Evolutionary conservation across 192 early-diverging fungal species (phyloP), one percentile per base, ranked within the genome.

Genomic region (Backusella sp.): DNA sequence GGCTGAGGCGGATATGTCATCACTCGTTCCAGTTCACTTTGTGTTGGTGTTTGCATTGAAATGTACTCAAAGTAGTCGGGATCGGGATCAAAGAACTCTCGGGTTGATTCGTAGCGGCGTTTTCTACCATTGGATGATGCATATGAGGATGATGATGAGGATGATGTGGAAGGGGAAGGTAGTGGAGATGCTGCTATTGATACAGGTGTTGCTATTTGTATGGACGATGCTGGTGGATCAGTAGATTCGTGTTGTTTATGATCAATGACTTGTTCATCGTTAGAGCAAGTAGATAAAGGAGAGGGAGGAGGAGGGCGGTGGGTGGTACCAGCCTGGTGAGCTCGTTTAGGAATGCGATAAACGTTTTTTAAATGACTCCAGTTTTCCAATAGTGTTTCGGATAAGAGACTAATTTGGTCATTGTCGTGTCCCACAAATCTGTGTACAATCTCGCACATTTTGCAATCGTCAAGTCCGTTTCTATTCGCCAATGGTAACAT

Each of bases 401-500:
- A 90, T 67, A 86, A 66, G 23, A 77, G 71, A 15, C 84, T 83
- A 9, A 87, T 84, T 7, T 84, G 77, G 56, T 84, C 80, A 67
- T 92, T 84, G 0, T 81, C 83, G 17, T 83, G 72, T 1, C 87
- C 85, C 1, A 78, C 81, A 15, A 91, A 69, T 70, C 86, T 86
- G 6, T 81, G 74, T 15, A 97, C 81, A 14, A 85, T 81, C 14
- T 89, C 92, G 66, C 93, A 91, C 66, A 98, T 79, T 19, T 90
- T 84, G 42, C 86, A 90, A 52, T 94, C 95, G 34, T 92, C 89
- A 19, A 97, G 87, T 1, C 90, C 85, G 79, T 98, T 96, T 36
- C 92, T 82, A 14, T 93, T 91, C 9, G 92, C 77, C 17, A 96
- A 88, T 17, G 96, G 96, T 70, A 98, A 86, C 26, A 85, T 85